phyloP scores from a whole-genome alignment of 805 yeast species.

The Candida verbasci region DNA sequence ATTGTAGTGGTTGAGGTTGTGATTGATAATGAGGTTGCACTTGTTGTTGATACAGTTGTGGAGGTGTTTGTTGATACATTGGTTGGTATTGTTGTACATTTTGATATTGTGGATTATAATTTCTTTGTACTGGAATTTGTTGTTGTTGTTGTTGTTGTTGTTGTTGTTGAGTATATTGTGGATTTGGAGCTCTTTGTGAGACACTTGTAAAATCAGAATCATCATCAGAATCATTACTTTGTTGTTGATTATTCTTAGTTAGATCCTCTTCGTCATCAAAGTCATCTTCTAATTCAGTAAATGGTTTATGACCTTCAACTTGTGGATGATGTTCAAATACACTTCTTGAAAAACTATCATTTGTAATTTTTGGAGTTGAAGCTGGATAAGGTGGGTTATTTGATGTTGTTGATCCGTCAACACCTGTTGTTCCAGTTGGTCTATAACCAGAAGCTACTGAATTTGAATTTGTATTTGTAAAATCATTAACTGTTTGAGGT shows the following conservation, averaged over 20 bases:
- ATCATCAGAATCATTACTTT: slow-evolving; percentile 23
- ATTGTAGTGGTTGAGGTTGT: slow-evolving; percentile 12
- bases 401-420: no score
- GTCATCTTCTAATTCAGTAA: slow-evolving; percentile 33
- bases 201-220: slow-evolving; percentile 75
- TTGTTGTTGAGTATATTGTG: no score
- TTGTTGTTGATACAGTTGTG: slow-evolving; percentile 13
- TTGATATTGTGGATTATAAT: slow-evolving; percentile 11
- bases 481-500: slow-evolving; percentile 30
- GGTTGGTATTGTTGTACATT: slow-evolving; percentile 14
- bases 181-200: slow-evolving; percentile 72
- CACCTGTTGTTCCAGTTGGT: not conserved
- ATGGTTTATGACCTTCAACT: slow-evolving; percentile 44
- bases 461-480: slow-evolving; percentile 19
- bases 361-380: not conserved
- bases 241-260: slow-evolving; percentile 3
- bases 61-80: slow-evolving; percentile 14
- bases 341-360: slow-evolving; percentile 12
- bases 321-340: slow-evolving; percentile 44
- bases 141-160: no score
- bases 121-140: no score
- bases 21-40: slow-evolving; percentile 13
- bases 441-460: slow-evolving; percentile 10
- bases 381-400: slow-evolving; percentile 3
- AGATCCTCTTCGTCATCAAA: slow-evolving; percentile 12